Base-by-base conservation (phyloP, 2,329 filamentous ascomycete species). In the Ilyonectria mors-panacis region DNA sequence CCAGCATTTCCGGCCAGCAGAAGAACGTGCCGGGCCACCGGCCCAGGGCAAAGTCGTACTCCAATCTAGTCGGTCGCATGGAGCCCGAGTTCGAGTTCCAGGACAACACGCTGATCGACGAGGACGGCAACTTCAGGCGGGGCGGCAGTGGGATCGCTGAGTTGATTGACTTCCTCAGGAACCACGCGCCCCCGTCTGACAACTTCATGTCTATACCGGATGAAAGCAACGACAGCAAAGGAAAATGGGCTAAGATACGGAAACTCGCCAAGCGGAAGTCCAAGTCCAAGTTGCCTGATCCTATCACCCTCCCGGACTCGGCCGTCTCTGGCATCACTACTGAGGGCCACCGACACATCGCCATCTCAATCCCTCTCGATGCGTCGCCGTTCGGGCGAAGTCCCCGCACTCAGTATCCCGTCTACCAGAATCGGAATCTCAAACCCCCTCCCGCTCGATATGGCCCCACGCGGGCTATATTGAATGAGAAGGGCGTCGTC, bases 351-450 rank as follows among this genome's bases (percentile, higher is more conserved):
- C 82, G 86, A 5, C 86, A 90, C 71, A 89, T 91, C 69, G 87
- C 88, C 65, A 90, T 90, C 58, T 89, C 88, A 0, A 89, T 90
- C 50, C 88, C 88, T 1, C 66, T 85, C 13, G 83, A 88, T 69
- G 79, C 87, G 64, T 84, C 82, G 6, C 82, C 86, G 23, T 78
- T 85, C 48, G 81, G 80, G 3, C 68, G 72, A 39, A 71, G 69
- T 35, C 73, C 76, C 21, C 73, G 76, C 53, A 76, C 79, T 7
- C 80, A 82, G 63, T 79, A 81, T 61, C 79, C 80, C 12, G 72
- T 80, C 17, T 77, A 76, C 44, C 70, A 73, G 50, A 63, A 66
- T 51, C 63, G 58, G 15, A 50, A 35, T 17, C 45, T 48, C 19
- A 76, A 65, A 51, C 68, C 68, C 23, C 48, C 68, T 60, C 62